phyloP scores from a whole-genome alignment of 1,284 basidiomycete genomes.

The Fomitopsis palustris region DNA sequence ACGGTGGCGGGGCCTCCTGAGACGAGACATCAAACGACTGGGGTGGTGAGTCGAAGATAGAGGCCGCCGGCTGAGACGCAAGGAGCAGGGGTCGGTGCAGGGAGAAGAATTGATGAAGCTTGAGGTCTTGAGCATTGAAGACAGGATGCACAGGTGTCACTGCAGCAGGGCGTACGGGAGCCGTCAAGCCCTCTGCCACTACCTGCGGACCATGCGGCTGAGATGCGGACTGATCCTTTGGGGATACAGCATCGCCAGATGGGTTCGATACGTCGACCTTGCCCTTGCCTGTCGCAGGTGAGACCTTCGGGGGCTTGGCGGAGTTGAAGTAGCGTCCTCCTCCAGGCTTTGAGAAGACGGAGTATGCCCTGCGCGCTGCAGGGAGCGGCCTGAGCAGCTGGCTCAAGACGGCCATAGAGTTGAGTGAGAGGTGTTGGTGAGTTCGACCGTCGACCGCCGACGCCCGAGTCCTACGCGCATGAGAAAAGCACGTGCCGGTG shows the following conservation, averaged over 20 bases:
- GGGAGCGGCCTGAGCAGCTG: conserved; percentile 48
- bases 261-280: conserved; percentile 23
- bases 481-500: conserved; percentile 7
- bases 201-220: conserved; percentile 11
- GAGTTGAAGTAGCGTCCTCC: conserved; percentile 74
- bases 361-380: conserved; percentile 57
- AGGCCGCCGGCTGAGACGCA: conserved; percentile 49
- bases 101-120: conserved; percentile 77
- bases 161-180: conserved; percentile 5
- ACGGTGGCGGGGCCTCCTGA: conserved; percentile 8
- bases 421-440: conserved; percentile 5
- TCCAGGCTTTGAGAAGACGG: conserved; percentile 74
- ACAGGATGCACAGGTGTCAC: conserved; percentile 43
- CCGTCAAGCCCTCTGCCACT: conserved; percentile 11
- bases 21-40: conserved; percentile 14
- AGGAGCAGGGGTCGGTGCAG: conserved; percentile 71
- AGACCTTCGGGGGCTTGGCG: conserved; percentile 46
- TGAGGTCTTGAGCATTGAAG: conserved; percentile 62
- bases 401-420: conserved; percentile 40
- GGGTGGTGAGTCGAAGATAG: conserved; percentile 51
- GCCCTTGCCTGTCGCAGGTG: conserved; percentile 19
- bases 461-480: neutral
- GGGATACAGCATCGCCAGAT: conserved; percentile 16
- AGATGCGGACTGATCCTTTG: conserved; percentile 23
- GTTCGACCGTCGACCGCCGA: neutral